Evolutionary conservation across 495 filamentous ascomycete species (phyloP), one percentile per base, ranked within the genome.

Genomic region (Massariosphaeria phaeospora): DNA sequence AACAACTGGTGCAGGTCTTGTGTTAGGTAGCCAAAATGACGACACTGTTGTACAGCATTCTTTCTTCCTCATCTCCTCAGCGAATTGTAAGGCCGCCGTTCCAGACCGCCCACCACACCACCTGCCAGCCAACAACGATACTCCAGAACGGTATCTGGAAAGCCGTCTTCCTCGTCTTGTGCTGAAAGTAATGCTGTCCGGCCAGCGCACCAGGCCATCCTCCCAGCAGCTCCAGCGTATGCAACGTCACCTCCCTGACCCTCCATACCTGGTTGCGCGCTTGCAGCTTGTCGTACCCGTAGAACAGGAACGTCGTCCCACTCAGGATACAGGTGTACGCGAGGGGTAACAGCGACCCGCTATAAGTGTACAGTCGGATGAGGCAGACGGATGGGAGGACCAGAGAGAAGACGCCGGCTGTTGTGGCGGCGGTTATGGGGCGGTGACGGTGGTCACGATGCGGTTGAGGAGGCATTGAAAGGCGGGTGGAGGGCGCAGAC

Each of bases 121-220:
- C 7, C 38, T 61, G 57, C 50, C 56, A 58, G 2, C 47, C 52
- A 15, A 42, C 10, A 8, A 64, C 46, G 35, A 64, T 64, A 5
- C 5, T 21, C 61, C 61, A 64, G 26, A 64, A 61, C n/a, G 34
- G 20, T 0, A 54, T 18, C 47, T 53, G 53, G 42, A 57, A 64
- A 1, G 46, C 18, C 13, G 15, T 34, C 49, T 64, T 64, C 47
- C 36, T 45, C 29, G 61, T 64, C 42, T 64, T 64, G 24, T 64
- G 61, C 26, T 57, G 52, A 26, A 64, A 64, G 43, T 30, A 57
- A 20, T 57, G 53, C 38, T 57, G 52, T 13, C 47, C 61, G 9
- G 57, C 10, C 29, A 64, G 24, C 12, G 61, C 61, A 3, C 61
- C 61, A 15, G 61, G 61, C 61, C 61, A 64, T 1, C 61, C 61